phyloP scores from a whole-genome alignment of 495 filamentous ascomycete species.

The Tricharina praecox region DNA sequence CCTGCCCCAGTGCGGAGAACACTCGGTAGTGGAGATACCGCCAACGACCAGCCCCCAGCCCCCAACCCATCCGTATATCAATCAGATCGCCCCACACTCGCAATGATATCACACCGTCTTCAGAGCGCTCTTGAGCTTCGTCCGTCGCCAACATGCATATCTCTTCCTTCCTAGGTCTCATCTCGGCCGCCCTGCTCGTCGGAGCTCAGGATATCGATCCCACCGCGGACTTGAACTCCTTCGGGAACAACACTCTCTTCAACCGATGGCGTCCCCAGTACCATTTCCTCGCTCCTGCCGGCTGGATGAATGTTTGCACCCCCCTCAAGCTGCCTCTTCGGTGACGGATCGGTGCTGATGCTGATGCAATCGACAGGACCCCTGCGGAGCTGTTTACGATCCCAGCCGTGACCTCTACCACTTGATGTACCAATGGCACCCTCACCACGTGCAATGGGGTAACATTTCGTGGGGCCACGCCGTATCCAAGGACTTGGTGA shows the following conservation, averaged over 20 bases:
- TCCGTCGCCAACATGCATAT: background rate
- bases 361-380: no score
- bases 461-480: constrained; percentile 33
- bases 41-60: no score
- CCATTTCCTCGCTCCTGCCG: constrained; percentile 36
- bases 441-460: constrained; percentile 30
- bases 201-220: constrained; percentile 39
- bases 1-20: no score
- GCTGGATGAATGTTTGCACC: constrained; percentile 38
- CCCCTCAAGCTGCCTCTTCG: background rate
- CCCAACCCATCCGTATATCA: no score
- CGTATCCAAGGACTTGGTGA: constrained; percentile 24
- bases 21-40: no score
- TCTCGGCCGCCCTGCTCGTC: background rate
- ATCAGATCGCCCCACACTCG: no score
- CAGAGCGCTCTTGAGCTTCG: no score
- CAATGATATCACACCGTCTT: no score
- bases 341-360: no score
- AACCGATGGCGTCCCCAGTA: constrained; percentile 34
- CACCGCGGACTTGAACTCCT: constrained; percentile 48
- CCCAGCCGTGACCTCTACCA: constrained; percentile 29
- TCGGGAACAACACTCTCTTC: constrained; percentile 31
- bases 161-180: background rate
- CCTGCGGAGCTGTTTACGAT: constrained; percentile 40
- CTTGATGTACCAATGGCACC: constrained; percentile 31